Percentiles rank a stretch among this genome's conserved stretches.
Evolutionary conservation across 2,329 filamentous ascomycete species (phyloP).

Genomic region (Colletotrichum liaoningense): DNA sequence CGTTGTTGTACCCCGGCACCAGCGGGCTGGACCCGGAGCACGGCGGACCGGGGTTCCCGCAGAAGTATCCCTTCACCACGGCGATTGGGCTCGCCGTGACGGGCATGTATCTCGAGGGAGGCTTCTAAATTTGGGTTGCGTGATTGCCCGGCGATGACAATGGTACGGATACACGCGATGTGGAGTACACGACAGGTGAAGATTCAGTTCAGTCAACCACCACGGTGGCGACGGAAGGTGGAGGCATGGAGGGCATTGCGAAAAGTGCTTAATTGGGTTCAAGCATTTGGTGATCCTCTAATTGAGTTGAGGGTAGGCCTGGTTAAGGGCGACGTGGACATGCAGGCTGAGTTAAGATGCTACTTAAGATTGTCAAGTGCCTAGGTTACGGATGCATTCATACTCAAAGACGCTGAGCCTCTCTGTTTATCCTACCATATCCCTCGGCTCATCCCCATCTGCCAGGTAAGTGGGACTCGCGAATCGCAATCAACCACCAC

Average conservation of each 20-base stretch:
- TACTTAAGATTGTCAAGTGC: background rate
- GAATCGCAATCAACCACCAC: background rate
- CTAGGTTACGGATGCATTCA: background rate
- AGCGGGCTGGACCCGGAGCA: conserved; percentile 56
- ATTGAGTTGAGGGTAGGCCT: background rate
- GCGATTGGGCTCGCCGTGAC: conserved; percentile 22
- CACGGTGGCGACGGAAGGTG: background rate
- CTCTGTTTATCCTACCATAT: background rate
- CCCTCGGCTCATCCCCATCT: background rate
- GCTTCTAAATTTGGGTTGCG: background rate
- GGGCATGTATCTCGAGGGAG: conserved; percentile 26
- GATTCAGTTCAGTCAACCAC: background rate
- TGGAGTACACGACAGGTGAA: background rate
- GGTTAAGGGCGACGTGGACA: conserved; percentile 23
- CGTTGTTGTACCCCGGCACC: conserved; percentile 51
- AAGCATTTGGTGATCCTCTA: background rate
- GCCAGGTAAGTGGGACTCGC: background rate
- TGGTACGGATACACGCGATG: too few relatives aligned
- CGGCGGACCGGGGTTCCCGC: conserved; percentile 55
- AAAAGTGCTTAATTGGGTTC: background rate
- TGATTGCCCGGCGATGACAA: background rate
- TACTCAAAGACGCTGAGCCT: conserved; percentile 9
- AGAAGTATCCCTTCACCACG: conserved; percentile 39
- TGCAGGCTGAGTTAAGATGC: conserved; percentile 11
- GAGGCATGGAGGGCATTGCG: background rate